phyloP scores from a whole-genome alignment of 257 asterid genomes.

The Fraxinus pennsylvanica region DNA sequence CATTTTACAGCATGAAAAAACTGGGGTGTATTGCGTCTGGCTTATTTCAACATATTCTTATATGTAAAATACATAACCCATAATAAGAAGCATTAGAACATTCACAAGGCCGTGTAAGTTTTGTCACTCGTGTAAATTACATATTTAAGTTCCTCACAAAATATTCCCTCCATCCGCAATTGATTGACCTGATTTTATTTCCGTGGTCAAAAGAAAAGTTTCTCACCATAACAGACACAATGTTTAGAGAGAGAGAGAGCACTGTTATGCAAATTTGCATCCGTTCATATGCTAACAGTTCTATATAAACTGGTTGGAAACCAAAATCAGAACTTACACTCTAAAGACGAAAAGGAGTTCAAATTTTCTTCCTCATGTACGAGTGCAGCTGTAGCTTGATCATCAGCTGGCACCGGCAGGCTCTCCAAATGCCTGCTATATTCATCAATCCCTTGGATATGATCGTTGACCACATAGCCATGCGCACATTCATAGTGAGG shows the following conservation, averaged over 20 bases:
- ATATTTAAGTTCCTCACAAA: no score
- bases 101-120: not conserved
- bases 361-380: slow-evolving; percentile 43
- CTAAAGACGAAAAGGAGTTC: slow-evolving; percentile 48
- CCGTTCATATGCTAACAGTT: not conserved
- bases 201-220: not conserved
- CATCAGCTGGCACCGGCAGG: slow-evolving; percentile 40
- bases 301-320: not conserved
- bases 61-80: not conserved
- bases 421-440: slow-evolving; percentile 46
- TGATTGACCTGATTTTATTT: not conserved
- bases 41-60: not conserved
- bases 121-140: not conserved
- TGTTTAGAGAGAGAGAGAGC: not conserved
- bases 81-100: not conserved
- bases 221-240: not conserved
- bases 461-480: slow-evolving; percentile 53
- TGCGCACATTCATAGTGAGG: slow-evolving; percentile 64
- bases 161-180: not conserved
- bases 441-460: slow-evolving; percentile 41
- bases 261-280: not conserved
- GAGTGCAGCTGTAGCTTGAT: slow-evolving; percentile 46
- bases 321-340: slow-evolving; percentile 52
- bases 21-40: not conserved
- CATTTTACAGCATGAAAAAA: not conserved